phyloP scores from a whole-genome alignment of 2,329 filamentous ascomycete species.

The Capronia americana region DNA sequence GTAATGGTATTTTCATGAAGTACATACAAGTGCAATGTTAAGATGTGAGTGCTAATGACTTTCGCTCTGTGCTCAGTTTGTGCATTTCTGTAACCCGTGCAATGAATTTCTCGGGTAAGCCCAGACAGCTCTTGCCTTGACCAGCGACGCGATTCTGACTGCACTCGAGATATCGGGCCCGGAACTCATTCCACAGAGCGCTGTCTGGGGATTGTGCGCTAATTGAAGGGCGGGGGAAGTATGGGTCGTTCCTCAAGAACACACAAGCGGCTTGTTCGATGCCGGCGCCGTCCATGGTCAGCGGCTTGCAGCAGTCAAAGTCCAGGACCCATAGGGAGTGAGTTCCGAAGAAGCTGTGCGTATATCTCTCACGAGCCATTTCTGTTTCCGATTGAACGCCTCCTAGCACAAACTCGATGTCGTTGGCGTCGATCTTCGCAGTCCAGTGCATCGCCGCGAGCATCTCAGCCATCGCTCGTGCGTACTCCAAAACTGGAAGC shows the following conservation, averaged over 20 bases:
- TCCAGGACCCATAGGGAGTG: constrained; percentile 55
- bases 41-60: neutral
- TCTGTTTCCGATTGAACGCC: constrained; percentile 11
- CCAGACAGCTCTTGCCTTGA: neutral
- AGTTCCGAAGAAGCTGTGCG: constrained; percentile 40
- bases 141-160: constrained; percentile 15
- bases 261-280: constrained; percentile 52
- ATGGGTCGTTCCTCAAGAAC: constrained; percentile 61
- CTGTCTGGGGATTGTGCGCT: constrained; percentile 28
- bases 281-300: constrained; percentile 51
- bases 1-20: too few relatives aligned
- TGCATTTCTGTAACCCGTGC: constrained; percentile 22
- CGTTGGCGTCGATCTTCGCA: constrained; percentile 57
- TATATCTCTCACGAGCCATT: neutral
- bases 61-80: constrained; percentile 14
- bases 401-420: constrained; percentile 63
- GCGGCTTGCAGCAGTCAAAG: constrained; percentile 52
- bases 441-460: constrained; percentile 61
- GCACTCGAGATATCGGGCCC: constrained; percentile 23
- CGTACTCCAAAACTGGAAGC: constrained; percentile 48
- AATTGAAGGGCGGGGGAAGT: constrained; percentile 42
- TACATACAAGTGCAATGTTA: too few relatives aligned
- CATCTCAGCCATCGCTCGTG: constrained; percentile 56
- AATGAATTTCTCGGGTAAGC: constrained; percentile 23
- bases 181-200: constrained; percentile 22